Evolutionary conservation across 306 rosid genomes (phyloP), one percentile per base, ranked within the genome.

Genomic region (Oxytropis ochrocephala): DNA sequence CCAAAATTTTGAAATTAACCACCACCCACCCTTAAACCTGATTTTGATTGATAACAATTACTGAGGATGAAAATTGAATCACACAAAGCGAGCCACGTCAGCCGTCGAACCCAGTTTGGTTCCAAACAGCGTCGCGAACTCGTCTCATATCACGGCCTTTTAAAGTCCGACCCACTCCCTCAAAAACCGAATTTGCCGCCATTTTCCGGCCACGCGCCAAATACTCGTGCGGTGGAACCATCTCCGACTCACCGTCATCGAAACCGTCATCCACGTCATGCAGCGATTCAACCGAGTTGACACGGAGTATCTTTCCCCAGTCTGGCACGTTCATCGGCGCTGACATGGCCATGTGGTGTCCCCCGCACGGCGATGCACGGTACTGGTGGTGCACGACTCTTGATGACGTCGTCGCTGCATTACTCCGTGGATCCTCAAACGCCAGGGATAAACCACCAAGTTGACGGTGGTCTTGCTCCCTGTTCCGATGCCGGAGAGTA

Each of bases 61-160:
- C 48, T 47, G 32, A 35, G 18, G 60, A 52, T 21, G 21, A 48
- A 62, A 38, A 38, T 38, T 14, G 14, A 55, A 63, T 11, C n/a
- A 41, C 6, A 17, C 9, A 35, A 38, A 36, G 44, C 12, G 49
- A 66, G 5, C 8, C 12, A 14, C 6, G 16, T 30, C 52, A 94
- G 21, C 99, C 99, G 48, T 94, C 79, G 66, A 91, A 94, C 41
- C 99, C 99, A 78, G 99, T 94, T 70, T 85, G 96, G 69, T 87
- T 94, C 99, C 99, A 94, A 9, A 94, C 99, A 0, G 99, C 92
- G 4, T 91, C 99, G 1, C 99, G 87, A 60, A 94, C 97, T 84
- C 91, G 83, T 3, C 95, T 80, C 95, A 94, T 10, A 73, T 94
- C 99, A 17, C 99, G 86, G 1, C 99, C 99, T 70, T 94, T 94